Percentiles rank a stretch among this genome's conserved stretches.
Conservation (phyloP, 2,329 filamentous ascomycete species). For the Neopestalotiopsis rosae region DNA sequence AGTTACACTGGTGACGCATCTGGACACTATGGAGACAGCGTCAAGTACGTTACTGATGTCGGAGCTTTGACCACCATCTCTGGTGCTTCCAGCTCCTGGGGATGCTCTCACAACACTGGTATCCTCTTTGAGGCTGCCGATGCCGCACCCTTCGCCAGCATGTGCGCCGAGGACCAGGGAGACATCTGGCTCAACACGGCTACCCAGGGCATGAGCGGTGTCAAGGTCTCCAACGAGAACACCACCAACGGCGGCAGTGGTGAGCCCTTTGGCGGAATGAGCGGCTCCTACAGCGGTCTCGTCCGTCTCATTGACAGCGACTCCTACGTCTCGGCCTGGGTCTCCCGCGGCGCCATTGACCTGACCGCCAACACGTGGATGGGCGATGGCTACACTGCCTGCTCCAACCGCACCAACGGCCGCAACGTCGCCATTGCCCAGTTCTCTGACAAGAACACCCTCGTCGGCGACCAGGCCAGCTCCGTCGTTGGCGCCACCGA, state of each 20-base stretch:
- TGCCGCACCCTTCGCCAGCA: slow-evolving; percentile 59
- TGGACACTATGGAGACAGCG: slow-evolving; percentile 63
- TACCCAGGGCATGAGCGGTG: slow-evolving; percentile 60
- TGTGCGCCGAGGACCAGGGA: slow-evolving; percentile 68
- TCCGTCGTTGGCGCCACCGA: slow-evolving; percentile 56
- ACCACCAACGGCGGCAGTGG: slow-evolving; percentile 63
- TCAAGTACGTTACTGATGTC: slow-evolving; percentile 50
- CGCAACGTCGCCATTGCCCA: slow-evolving; percentile 65
- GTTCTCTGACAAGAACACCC: slow-evolving; percentile 62
- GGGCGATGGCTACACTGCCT: slow-evolving; percentile 58
- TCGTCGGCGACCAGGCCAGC: slow-evolving; percentile 57
- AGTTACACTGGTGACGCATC: slow-evolving; percentile 55
- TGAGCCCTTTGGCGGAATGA: slow-evolving; percentile 67
- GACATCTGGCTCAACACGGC: slow-evolving; percentile 69
- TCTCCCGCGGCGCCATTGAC: slow-evolving; percentile 62
- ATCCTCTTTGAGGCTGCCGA: slow-evolving; percentile 68
- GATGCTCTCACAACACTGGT: slow-evolving; percentile 69
- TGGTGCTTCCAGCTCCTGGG: slow-evolving; percentile 61
- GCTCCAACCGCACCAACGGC: slow-evolving; percentile 58
- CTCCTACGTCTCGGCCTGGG: slow-evolving; percentile 67
- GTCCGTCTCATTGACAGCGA: slow-evolving; percentile 56
- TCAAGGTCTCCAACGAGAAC: slow-evolving; percentile 68
- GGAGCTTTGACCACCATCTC: slow-evolving; percentile 56
- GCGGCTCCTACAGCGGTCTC: slow-evolving; percentile 64
- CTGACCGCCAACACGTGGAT: slow-evolving; percentile 62